phyloP scores from a whole-genome alignment of 805 yeast genomes.

The Saturnispora sekii region DNA sequence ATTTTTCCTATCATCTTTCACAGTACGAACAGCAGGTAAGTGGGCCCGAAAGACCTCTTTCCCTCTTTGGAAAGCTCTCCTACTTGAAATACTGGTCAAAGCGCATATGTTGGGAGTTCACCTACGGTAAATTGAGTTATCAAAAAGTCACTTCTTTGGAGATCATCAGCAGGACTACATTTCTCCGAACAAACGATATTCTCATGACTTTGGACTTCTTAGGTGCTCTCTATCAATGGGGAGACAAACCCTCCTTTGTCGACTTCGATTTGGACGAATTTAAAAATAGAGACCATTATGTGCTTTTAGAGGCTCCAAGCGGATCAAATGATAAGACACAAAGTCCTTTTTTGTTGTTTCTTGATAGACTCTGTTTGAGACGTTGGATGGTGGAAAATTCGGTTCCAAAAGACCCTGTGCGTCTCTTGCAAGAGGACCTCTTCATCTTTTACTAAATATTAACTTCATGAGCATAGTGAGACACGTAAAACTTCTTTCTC shows the following conservation, averaged over 20 bases:
- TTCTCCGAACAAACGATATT: conserved; percentile 56
- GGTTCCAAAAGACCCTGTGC: background rate
- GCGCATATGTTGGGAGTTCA: conserved; percentile 34
- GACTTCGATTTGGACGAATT: conserved; percentile 22
- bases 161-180: conserved; percentile 45
- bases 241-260: conserved; percentile 17
- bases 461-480: background rate
- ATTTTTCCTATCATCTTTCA: conserved; percentile 74
- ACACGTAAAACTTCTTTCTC: background rate
- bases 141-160: conserved; percentile 32
- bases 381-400: conserved; percentile 24
- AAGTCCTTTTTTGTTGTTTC: too few relatives aligned
- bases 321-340: too few relatives aligned
- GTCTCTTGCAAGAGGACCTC: background rate
- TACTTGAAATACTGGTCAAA: conserved; percentile 73
- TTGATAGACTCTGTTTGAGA: too few relatives aligned
- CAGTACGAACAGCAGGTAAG: conserved; percentile 52
- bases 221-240: conserved; percentile 30
- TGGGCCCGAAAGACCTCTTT: conserved; percentile 89
- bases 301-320: conserved; percentile 18
- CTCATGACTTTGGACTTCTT: conserved; percentile 49
- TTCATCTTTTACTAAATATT: background rate
- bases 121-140: conserved; percentile 31
- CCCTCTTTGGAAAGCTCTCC: conserved; percentile 67
- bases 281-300: conserved; percentile 12